Conservation (phyloP, 768 basidiomycete genomes). For the Terana coerulea region DNA sequence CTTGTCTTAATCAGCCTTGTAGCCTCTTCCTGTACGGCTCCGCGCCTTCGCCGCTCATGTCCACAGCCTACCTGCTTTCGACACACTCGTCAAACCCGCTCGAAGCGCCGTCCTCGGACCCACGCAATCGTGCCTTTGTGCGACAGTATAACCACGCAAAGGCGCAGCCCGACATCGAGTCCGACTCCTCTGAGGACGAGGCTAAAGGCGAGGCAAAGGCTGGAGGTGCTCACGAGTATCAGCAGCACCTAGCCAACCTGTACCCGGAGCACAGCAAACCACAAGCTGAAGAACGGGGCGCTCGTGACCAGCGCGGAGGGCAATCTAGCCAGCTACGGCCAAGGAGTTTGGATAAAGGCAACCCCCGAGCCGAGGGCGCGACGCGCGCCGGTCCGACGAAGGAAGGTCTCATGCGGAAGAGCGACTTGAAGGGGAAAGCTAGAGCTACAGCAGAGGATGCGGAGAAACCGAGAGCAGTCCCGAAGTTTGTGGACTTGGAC, state of each 20-base stretch:
- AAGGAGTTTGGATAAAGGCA: not conserved
- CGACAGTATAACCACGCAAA: conserved; percentile 26
- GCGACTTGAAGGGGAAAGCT: conserved; percentile 2
- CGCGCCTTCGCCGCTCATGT: not conserved
- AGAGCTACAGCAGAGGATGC: not conserved
- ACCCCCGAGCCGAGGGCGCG: not conserved
- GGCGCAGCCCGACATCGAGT: not conserved
- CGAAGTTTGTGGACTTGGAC: conserved; percentile 41
- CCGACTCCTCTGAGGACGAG: conserved; percentile 50
- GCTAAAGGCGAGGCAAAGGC: conserved; percentile 32
- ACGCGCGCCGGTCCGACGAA: not conserved
- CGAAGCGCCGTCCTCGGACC: conserved; percentile 61
- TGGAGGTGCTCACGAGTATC: conserved; percentile 43
- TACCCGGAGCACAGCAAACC: conserved; percentile 23
- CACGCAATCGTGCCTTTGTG: conserved; percentile 44
- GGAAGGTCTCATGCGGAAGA: not conserved
- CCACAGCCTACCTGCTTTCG: conserved; percentile 37
- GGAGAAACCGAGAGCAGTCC: conserved; percentile 11
- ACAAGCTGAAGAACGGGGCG: not conserved
- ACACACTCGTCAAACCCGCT: conserved; percentile 75
- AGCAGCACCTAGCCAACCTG: conserved; percentile 45
- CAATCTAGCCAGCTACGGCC: conserved; percentile 1
- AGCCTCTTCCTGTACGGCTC: too few species aligned
- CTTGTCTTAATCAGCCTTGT: too few species aligned
- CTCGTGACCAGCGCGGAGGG: conserved; percentile 8